These are phyloP conservation scores for Backusella circina DNA, from an alignment of 192 early-diverging fungal species.

Conservation along the genomic window DNA sequence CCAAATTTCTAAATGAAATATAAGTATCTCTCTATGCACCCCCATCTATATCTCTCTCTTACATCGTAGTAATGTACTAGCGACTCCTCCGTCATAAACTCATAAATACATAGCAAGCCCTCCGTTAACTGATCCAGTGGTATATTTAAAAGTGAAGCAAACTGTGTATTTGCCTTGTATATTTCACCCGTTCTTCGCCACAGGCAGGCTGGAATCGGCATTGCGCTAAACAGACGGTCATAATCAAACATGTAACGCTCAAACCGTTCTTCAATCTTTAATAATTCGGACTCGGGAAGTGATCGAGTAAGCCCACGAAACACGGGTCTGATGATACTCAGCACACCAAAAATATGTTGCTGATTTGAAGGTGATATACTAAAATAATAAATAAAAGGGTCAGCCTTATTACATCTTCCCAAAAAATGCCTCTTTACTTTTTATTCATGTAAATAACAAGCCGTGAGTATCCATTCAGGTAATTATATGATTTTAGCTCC, in stretches of 20 bases:
- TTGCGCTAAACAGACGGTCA: neutral
- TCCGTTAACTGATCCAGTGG: neutral
- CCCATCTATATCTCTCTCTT: neutral
- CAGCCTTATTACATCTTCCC: too few relatives aligned
- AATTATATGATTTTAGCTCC: neutral
- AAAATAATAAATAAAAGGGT: neutral
- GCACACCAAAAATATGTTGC: neutral
- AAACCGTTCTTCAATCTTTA: neutral
- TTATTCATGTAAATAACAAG: constrained; percentile 3
- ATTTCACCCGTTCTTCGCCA: neutral
- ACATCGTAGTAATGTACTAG: neutral
- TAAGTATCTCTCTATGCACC: neutral
- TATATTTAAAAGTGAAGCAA: constrained; percentile 3
- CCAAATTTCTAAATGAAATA: neutral
- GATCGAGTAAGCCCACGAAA: neutral
- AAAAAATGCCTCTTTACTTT: too few relatives aligned
- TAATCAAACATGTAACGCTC: neutral
- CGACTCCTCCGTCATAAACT: neutral
- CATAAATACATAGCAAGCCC: neutral
- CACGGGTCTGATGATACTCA: neutral
- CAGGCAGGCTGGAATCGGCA: neutral
- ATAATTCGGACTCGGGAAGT: neutral
- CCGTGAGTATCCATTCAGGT: neutral
- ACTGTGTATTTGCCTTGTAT: neutral
- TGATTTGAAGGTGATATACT: constrained; percentile 1